These are phyloP conservation scores for Fusarium albidum DNA, from an alignment of 2,329 filamentous ascomycete species.

Conservation along the genomic window DNA sequence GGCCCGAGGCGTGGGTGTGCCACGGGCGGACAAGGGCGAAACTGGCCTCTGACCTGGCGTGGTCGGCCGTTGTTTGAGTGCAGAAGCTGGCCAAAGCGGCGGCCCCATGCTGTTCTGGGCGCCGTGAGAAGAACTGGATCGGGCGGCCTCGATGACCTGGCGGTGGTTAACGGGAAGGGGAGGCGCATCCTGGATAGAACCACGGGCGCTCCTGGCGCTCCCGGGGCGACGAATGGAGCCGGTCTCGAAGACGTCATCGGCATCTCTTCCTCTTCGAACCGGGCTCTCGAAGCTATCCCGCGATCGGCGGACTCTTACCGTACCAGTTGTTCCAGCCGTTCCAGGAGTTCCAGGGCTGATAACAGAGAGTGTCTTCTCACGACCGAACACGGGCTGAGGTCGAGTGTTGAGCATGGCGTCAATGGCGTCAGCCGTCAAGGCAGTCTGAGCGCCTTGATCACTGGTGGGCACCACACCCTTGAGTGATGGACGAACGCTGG, in stretches of 20 bases:
- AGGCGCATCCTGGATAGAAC: constrained; percentile 59
- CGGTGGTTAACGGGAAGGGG: constrained; percentile 85
- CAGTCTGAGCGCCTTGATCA: constrained; percentile 83
- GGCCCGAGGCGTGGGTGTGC: constrained; percentile 66
- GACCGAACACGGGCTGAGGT: constrained; percentile 31
- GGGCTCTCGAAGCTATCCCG: constrained; percentile 60
- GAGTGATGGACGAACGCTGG: constrained; percentile 49
- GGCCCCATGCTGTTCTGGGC: constrained; percentile 75
- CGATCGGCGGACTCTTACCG: constrained; percentile 55
- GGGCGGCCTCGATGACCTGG: constrained; percentile 83
- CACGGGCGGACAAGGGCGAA: constrained; percentile 59
- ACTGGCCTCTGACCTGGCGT: constrained; percentile 64
- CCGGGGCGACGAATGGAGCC: constrained; percentile 64
- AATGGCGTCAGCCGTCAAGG: constrained; percentile 82
- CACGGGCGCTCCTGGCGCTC: constrained; percentile 74
- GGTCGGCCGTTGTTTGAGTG: constrained; percentile 63
- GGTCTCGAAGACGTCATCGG: constrained; percentile 51
- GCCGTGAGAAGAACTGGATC: constrained; percentile 61
- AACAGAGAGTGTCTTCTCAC: constrained; percentile 49
- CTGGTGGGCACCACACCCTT: constrained; percentile 56
- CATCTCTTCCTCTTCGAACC: constrained; percentile 48
- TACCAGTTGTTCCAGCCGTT: constrained; percentile 49
- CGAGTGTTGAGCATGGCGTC: constrained; percentile 73
- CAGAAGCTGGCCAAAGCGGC: constrained; percentile 83
- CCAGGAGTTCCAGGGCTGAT: constrained; percentile 45